Percentiles rank a stretch among this genome's conserved stretches.
Evolutionary conservation across 2,329 filamentous ascomycete species (phyloP).

Genomic region (Lizonia empirigonia): DNA sequence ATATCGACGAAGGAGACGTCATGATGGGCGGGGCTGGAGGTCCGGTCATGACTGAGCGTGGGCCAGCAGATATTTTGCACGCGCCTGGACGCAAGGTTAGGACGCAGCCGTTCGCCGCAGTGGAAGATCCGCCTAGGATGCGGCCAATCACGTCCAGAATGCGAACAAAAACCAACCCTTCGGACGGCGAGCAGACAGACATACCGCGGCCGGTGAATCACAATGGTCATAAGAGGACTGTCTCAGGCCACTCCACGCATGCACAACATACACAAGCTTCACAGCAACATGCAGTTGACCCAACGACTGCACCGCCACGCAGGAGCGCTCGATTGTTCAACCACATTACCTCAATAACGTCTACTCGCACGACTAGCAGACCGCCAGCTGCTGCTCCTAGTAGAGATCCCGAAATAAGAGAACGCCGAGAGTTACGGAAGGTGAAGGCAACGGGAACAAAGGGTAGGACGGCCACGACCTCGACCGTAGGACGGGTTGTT

Average conservation of each 20-base stretch:
- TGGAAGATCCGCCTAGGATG: slow-evolving; percentile 48
- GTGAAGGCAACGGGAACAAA: slow-evolving; percentile 75
- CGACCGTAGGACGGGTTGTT: slow-evolving; percentile 82
- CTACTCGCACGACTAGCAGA: slow-evolving; percentile 66
- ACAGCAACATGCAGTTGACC: slow-evolving; percentile 39
- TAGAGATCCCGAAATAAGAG: slow-evolving; percentile 59
- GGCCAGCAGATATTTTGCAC: slow-evolving; percentile 52
- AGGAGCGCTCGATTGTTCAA: slow-evolving; percentile 55
- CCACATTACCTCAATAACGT: slow-evolving; percentile 60
- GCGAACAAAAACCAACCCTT: slow-evolving; percentile 45
- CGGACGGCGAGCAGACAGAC: slow-evolving; percentile 49
- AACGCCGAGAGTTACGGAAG: slow-evolving; percentile 80
- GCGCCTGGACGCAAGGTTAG: slow-evolving; percentile 54
- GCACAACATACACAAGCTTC: slow-evolving; percentile 34
- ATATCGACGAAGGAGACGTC: slow-evolving; percentile 51
- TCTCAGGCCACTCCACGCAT: slow-evolving; percentile 76
- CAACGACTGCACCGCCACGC: slow-evolving; percentile 51
- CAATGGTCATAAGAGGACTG: slow-evolving; percentile 80
- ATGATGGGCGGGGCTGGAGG: slow-evolving; percentile 48
- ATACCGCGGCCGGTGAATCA: slow-evolving; percentile 45
- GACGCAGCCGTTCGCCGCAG: slow-evolving; percentile 40
- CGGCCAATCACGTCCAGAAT: slow-evolving; percentile 49
- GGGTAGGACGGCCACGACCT: slow-evolving; percentile 65
- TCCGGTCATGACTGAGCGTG: slow-evolving; percentile 36
- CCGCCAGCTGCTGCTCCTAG: slow-evolving; percentile 65